Evolutionary conservation across 2,329 filamentous ascomycete species (phyloP).

Genomic region (Aspergillus brunneoviolaceus): DNA sequence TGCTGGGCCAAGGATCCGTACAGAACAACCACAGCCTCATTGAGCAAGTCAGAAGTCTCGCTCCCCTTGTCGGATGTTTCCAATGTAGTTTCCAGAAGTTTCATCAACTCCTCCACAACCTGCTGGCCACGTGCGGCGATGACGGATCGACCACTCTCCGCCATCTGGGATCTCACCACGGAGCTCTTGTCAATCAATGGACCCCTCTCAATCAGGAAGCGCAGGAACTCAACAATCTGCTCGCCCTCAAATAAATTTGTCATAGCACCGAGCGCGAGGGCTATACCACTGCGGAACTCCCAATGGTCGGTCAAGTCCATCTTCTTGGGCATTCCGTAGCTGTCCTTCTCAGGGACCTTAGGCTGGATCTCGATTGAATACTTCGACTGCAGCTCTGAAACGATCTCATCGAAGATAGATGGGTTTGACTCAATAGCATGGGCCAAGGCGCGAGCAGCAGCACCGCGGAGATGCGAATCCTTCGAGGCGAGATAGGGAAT

Average conservation of each 20-base stretch:
- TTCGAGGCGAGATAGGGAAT: slow-evolving; percentile 76
- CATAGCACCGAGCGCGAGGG: slow-evolving; percentile 80
- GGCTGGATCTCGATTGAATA: slow-evolving; percentile 82
- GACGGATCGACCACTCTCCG: slow-evolving; percentile 79
- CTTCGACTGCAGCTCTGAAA: slow-evolving; percentile 65
- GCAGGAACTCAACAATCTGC: slow-evolving; percentile 73
- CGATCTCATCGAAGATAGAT: slow-evolving; percentile 59
- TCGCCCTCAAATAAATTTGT: slow-evolving; percentile 66
- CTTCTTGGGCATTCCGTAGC: slow-evolving; percentile 92
- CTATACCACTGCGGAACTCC: slow-evolving; percentile 88
- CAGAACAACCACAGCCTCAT: slow-evolving; percentile 95
- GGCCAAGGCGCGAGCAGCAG: slow-evolving; percentile 77
- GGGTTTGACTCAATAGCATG: slow-evolving; percentile 66
- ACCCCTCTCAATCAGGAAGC: slow-evolving; percentile 80
- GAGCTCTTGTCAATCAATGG: slow-evolving; percentile 81
- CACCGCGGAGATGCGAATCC: slow-evolving; percentile 78
- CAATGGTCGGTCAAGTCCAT: slow-evolving; percentile 84
- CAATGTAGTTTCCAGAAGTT: slow-evolving; percentile 83
- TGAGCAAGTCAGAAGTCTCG: slow-evolving; percentile 81
- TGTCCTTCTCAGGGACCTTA: slow-evolving; percentile 78
- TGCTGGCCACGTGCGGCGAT: slow-evolving; percentile 78
- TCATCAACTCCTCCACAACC: slow-evolving; percentile 87
- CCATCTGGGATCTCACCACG: slow-evolving; percentile 82
- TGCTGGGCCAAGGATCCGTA: slow-evolving; percentile 93
- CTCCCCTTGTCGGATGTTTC: slow-evolving; percentile 80